phyloP scores from a whole-genome alignment of 1,284 basidiomycete genomes.

The Pseudozyma thailandica region DNA sequence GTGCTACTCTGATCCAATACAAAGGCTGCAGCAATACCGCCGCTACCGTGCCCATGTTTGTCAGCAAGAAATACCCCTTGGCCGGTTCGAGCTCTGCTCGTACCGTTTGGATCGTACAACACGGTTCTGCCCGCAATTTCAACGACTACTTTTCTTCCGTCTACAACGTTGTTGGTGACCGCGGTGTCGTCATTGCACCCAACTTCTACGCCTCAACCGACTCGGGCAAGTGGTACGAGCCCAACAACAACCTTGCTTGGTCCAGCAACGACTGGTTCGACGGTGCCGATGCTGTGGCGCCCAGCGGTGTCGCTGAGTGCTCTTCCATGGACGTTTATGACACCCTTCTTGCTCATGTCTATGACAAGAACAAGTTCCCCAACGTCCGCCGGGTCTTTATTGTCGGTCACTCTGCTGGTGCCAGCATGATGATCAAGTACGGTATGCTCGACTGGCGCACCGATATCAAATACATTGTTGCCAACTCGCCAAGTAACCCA shows the following conservation, averaged over 20 bases:
- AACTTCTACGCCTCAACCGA: slow-evolving; percentile 31
- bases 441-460: slow-evolving; percentile 27
- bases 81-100: slow-evolving; percentile 8
- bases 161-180: slow-evolving; percentile 35
- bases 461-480: slow-evolving; percentile 32
- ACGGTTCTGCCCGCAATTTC: slow-evolving; percentile 44
- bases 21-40: slow-evolving; percentile 12
- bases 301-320: slow-evolving; percentile 16
- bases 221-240: slow-evolving; percentile 29
- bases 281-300: slow-evolving; percentile 37
- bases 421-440: slow-evolving; percentile 46
- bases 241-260: slow-evolving; percentile 25
- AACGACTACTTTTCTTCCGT: slow-evolving; percentile 44
- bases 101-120: slow-evolving; percentile 49
- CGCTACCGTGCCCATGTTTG: slow-evolving; percentile 42
- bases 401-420: slow-evolving; percentile 49
- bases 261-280: slow-evolving; percentile 25
- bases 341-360: slow-evolving; percentile 25
- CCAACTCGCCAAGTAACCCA: slow-evolving; percentile 49
- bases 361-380: slow-evolving; percentile 39
- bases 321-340: slow-evolving; percentile 55
- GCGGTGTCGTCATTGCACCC: slow-evolving; percentile 37
- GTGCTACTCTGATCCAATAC: slow-evolving; percentile 31
- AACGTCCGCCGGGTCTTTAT: slow-evolving; percentile 34
- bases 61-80: slow-evolving; percentile 41